Evolutionary conservation across 176 grass and related monocot species (phyloP), one percentile per base, ranked within the genome.

Genomic region (Triticum turgidum): DNA sequence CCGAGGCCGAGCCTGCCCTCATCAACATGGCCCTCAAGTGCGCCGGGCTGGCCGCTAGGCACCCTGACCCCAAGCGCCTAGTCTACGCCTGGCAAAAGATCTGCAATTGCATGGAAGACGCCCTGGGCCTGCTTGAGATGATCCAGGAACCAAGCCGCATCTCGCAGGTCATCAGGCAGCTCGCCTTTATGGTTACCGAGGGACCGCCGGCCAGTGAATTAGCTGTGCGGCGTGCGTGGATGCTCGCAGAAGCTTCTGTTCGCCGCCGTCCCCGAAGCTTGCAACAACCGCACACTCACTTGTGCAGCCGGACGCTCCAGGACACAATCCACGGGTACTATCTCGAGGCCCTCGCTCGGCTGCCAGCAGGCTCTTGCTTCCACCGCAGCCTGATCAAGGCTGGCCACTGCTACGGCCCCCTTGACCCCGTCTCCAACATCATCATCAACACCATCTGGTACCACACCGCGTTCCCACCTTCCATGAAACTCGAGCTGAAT

Each of bases 361-460:
- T 66, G 29, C 64, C 64, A 1, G 27, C 29, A 2, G 64, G 27
- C 5, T 39, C 38, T 39, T 39, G 38, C 38, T 39, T 39, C 38
- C 38, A 39, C 38, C 38, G 38, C 38, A 39, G 38, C 38, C 38
- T 39, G 38, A 39, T 39, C 38, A 39, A 39, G 38, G 38, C 38
- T 39, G 38, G 38, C 38, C 38, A 39, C 38, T 39, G 38, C 38
- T 39, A 39, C 38, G 38, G 38, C 38, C 38, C 38, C 38, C 7
- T 39, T 7, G 38, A 39, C 38, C 38, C 38, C 38, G 38, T 39
- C 29, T 30, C 29, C 29, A 30, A 30, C 29, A 30, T 30, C 29
- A 30, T 30, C 29, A 30, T 30, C 29, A 80, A 80, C 78, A 80
- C 78, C 7, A 4, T 81, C 62, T 81, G 61, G 62, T 67, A 81